Conservation (phyloP, 345 rosid species). For the Populus deltoides region DNA sequence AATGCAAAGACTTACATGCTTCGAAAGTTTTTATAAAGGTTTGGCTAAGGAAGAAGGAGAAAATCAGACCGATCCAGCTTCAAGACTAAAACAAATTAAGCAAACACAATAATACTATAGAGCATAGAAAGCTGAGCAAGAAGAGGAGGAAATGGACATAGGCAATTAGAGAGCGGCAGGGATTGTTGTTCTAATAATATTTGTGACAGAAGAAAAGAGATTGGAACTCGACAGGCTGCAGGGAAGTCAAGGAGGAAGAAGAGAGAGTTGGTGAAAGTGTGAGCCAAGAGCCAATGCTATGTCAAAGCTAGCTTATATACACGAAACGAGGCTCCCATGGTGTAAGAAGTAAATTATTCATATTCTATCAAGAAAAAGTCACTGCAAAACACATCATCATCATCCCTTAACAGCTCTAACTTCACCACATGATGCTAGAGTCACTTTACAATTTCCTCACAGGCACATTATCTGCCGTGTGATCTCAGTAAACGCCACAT, state of each 20-base stretch:
- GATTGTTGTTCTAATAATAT: not conserved
- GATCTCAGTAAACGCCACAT: not conserved
- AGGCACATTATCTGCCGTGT: conserved; percentile 9
- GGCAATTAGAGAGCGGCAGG: not conserved
- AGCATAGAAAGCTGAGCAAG: not conserved
- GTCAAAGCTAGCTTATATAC: not conserved
- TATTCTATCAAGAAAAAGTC: conserved; percentile 19
- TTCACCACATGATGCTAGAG: not conserved
- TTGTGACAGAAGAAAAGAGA: not conserved
- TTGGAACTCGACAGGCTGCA: not conserved
- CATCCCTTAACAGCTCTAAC: not conserved
- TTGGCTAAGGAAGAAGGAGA: conserved; percentile 17
- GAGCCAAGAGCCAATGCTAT: conserved; percentile 2
- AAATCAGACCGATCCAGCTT: conserved; percentile 24
- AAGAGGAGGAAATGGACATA: not conserved
- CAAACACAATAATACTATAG: not conserved
- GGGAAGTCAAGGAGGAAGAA: not conserved
- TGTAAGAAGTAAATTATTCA: not conserved
- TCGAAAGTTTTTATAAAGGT: conserved; percentile 23
- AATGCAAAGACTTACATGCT: conserved; percentile 25
- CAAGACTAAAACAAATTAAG: not conserved
- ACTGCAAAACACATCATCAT: conserved; percentile 30
- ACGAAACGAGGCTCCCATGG: not conserved
- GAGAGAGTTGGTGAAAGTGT: not conserved
- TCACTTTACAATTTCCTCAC: conserved; percentile 13